Conservation (phyloP, 805 yeast genomes). For the Yarrowia alimentaria region DNA sequence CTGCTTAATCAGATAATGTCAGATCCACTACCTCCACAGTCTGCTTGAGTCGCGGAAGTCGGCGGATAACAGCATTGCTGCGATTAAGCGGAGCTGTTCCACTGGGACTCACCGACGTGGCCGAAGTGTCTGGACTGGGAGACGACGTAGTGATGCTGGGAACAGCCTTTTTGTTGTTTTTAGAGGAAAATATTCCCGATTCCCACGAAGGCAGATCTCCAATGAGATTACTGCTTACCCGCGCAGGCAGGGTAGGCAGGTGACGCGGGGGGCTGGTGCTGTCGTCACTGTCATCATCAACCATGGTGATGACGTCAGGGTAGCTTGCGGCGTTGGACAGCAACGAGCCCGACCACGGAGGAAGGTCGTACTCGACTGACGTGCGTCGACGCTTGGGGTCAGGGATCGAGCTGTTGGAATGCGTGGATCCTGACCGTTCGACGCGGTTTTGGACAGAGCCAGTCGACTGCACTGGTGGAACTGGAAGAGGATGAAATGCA, state of each 20-base stretch:
- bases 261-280: constrained; percentile 1
- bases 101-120: constrained; percentile 17
- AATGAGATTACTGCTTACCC: neutral
- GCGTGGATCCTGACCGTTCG: constrained; percentile 23
- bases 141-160: too few relatives aligned
- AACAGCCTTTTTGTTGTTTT: constrained; percentile 10
- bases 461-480: neutral
- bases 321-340: neutral
- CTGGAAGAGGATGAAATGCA: constrained; percentile 23
- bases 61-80: constrained; percentile 14
- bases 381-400: constrained; percentile 23
- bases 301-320: constrained; percentile 18
- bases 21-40: constrained; percentile 13
- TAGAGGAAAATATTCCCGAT: constrained; percentile 12
- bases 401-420: constrained; percentile 12
- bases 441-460: constrained; percentile 1
- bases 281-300: constrained; percentile 7
- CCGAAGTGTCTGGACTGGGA: constrained; percentile 1
- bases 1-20: constrained; percentile 8
- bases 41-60: constrained; percentile 4
- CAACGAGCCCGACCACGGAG: constrained; percentile 5
- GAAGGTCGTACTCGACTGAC: constrained; percentile 1
- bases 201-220: constrained; percentile 19
- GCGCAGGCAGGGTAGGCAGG: constrained; percentile 13
- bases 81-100: constrained; percentile 6